Conservation (phyloP, 257 asterid genomes). For the Jacaranda copaia region DNA sequence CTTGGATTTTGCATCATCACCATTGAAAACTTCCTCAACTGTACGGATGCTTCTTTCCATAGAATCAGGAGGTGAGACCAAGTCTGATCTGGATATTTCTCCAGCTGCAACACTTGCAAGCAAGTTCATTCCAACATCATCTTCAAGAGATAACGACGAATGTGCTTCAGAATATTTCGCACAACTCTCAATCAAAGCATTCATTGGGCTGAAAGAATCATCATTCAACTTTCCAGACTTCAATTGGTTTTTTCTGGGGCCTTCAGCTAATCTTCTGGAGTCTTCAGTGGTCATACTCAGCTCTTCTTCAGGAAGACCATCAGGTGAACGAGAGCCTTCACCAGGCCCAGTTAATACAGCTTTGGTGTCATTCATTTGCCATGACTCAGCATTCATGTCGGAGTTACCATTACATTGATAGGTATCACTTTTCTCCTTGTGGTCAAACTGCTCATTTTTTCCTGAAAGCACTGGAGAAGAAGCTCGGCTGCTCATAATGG, state of each 20-base stretch:
- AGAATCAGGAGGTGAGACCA: slow-evolving; percentile 44
- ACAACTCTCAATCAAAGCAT: slow-evolving; percentile 65
- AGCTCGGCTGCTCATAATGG: slow-evolving; percentile 46
- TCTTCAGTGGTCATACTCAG: slow-evolving; percentile 38
- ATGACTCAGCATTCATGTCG: slow-evolving; percentile 42
- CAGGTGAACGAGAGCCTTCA: slow-evolving; percentile 47
- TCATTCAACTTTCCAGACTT: slow-evolving; percentile 37
- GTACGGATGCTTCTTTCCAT: slow-evolving; percentile 37
- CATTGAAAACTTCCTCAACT: slow-evolving; percentile 43
- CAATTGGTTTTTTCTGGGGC: slow-evolving; percentile 34
- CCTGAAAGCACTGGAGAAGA: slow-evolving; percentile 54
- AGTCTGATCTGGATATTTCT: slow-evolving; percentile 57
- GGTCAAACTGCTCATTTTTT: slow-evolving; percentile 45
- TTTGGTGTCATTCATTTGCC: slow-evolving; percentile 42
- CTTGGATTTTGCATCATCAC: slow-evolving; percentile 44
- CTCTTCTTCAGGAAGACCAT: slow-evolving; percentile 43
- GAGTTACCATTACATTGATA: slow-evolving; percentile 36
- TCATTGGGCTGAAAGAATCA: slow-evolving; percentile 53
- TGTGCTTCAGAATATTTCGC: slow-evolving; percentile 53
- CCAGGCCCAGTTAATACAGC: slow-evolving; percentile 42
- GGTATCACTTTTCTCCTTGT: slow-evolving; percentile 44
- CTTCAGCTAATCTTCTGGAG: slow-evolving; percentile 40
- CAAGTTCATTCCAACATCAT: slow-evolving; percentile 61
- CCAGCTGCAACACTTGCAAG: slow-evolving; percentile 65
- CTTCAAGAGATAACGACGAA: slow-evolving; percentile 48